A percentile compares a stretch with the other conserved stretches of the same genome.
Conservation (phyloP, 1,139 yeast species). For the Lizanozyma gosingica region DNA sequence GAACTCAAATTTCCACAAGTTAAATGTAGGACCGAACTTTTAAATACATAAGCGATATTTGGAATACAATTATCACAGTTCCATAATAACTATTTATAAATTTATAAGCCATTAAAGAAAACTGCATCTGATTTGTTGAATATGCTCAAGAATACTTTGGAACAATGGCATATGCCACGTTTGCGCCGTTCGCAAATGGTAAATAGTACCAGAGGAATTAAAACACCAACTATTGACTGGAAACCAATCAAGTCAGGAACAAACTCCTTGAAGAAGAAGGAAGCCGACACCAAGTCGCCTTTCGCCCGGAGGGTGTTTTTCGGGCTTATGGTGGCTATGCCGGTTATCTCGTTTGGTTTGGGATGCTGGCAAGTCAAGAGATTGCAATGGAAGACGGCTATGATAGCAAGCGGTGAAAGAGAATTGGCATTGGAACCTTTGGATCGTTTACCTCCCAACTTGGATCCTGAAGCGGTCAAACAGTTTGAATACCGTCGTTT, state of each 20-base stretch:
- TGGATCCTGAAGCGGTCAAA: slow-evolving; percentile 45
- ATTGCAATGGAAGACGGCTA: slow-evolving; percentile 78
- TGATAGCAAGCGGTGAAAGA: slow-evolving; percentile 78
- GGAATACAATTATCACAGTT: no score
- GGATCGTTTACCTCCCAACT: slow-evolving; percentile 50
- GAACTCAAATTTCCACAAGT: no score
- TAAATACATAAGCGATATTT: no score
- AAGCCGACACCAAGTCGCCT: slow-evolving; percentile 28
- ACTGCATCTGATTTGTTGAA: no score
- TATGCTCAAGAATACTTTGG: no score
- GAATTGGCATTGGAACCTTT: slow-evolving; percentile 66
- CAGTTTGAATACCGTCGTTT: slow-evolving; percentile 81
- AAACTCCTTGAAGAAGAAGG: slow-evolving; percentile 34
- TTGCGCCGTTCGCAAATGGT: no score
- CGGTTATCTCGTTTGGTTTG: slow-evolving; percentile 71
- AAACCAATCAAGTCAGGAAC: slow-evolving; percentile 56
- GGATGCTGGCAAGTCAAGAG: slow-evolving; percentile 94
- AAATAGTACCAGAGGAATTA: slow-evolving; percentile 9
- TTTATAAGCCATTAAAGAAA: no score
- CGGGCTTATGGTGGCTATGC: slow-evolving; percentile 71
- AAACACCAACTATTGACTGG: slow-evolving; percentile 80
- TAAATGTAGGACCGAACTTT: no score
- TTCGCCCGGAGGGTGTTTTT: slow-evolving; percentile 42
- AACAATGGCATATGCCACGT: no score
- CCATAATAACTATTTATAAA: no score